Evolutionary conservation across 1,284 basidiomycete species (phyloP), one percentile per base, ranked within the genome.

Genomic region (Sutorius eximius): DNA sequence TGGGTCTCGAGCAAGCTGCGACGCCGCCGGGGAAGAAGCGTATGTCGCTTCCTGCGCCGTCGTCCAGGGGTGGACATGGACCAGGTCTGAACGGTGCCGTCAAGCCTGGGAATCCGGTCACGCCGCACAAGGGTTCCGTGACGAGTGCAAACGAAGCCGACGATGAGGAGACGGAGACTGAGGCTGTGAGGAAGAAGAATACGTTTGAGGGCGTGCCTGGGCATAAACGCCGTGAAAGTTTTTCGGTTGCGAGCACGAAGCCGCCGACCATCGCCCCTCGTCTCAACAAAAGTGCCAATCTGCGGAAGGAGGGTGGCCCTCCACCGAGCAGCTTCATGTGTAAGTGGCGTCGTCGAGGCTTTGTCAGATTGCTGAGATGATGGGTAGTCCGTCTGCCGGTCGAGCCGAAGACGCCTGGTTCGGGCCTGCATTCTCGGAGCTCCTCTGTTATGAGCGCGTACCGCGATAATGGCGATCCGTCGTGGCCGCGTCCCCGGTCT

Each of bases 181-280:
- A 70, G 53, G 55, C 46, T 4, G 56, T 37, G 20, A 52, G 15
- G 40, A 61, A 48, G 46, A 72, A 71, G 51, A 70, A 69, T 29
- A 82, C 77, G 0, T 92, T 90, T 60, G 86, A 89, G 0, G 89
- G 88, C 34, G 84, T 91, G 2, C 89, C 89, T 2, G 91, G 91
- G 1, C 90, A 92, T 66, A 92, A 91, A 71, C 77, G 90, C 52
- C 74, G 87, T 34, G 87, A 90, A 67, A 81, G 80, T 12, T 83
- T 93, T 58, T 66, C 80, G 2, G 89, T 93, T 22, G 79, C 84
- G 15, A 87, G 85, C 57, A 78, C 79, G 7, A 64, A 56, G 58
- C 75, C 83, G 9, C 90, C 91, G 0, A 76, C 75, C 2, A 77
- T 91, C 13, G 73, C 78, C 9, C 89, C 89, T 3, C 77, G 86